phyloP scores from a whole-genome alignment of 495 filamentous ascomycete species.

The Astrocystis sublimbata region DNA sequence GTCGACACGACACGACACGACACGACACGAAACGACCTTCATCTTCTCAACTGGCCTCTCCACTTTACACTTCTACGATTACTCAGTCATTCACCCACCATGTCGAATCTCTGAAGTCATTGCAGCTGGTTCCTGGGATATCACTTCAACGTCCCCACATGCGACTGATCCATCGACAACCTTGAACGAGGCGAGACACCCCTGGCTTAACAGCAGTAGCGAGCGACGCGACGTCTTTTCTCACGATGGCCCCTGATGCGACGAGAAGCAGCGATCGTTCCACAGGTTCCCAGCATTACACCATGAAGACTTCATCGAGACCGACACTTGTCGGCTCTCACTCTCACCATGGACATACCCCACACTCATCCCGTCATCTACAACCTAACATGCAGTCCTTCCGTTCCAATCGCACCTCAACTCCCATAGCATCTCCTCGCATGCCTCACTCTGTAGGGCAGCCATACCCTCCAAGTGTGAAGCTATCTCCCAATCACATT shows the following conservation, averaged over 20 bases:
- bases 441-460: constrained; percentile 48
- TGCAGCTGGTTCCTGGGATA: constrained; percentile 6
- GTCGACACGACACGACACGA: not conserved
- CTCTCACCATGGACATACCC: constrained; percentile 35
- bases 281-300: constrained; percentile 38
- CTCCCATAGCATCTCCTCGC: constrained; percentile 46
- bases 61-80: not conserved
- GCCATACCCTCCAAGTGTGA: constrained; percentile 35
- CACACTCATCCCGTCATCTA: constrained; percentile 38
- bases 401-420: constrained; percentile 38
- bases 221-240: constrained; percentile 31
- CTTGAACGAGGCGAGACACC: not conserved
- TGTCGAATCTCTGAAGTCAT: constrained; percentile 11
- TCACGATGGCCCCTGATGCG: constrained; percentile 31
- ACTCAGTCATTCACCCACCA: not conserved
- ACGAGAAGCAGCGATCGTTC: constrained; percentile 37
- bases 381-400: constrained; percentile 44
- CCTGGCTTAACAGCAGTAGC: constrained; percentile 3
- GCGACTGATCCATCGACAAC: not conserved
- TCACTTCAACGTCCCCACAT: not conserved
- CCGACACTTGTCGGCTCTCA: constrained; percentile 38
- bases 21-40: not conserved
- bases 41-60: not conserved
- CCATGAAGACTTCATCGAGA: constrained; percentile 51
- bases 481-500: constrained; percentile 38